Percentiles rank a stretch among this genome's conserved stretches.
Conservation (phyloP, 768 basidiomycete species). For the Lactifluus subvellereus region DNA sequence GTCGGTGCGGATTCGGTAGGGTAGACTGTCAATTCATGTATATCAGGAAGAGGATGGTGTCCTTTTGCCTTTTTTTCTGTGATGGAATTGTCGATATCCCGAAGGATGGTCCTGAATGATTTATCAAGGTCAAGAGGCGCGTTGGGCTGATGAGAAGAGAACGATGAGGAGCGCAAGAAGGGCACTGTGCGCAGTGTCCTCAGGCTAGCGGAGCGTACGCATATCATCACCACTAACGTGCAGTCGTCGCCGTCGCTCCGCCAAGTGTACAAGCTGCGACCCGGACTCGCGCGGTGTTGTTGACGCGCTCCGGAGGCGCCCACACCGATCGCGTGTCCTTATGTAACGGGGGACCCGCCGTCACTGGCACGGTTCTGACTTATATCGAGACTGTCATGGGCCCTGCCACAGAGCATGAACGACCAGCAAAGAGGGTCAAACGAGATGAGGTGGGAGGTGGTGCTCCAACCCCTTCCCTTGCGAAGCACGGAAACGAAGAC, state of each 20-base stretch:
- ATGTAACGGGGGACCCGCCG: constrained; percentile 1
- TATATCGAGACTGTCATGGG: constrained; percentile 4
- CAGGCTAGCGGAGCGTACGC: constrained; percentile 8
- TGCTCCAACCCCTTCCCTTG: neutral
- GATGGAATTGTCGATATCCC: constrained; percentile 65
- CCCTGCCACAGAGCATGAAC: constrained; percentile 13
- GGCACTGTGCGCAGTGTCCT: constrained; percentile 1
- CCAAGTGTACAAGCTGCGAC: neutral
- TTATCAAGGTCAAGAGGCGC: constrained; percentile 61
- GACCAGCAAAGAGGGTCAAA: constrained; percentile 25
- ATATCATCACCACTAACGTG: constrained; percentile 10
- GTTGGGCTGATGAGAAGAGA: constrained; percentile 46
- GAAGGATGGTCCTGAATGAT: constrained; percentile 52
- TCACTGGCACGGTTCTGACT: neutral
- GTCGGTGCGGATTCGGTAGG: constrained; percentile 31
- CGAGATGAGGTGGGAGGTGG: neutral
- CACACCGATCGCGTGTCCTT: neutral
- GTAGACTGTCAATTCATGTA: constrained; percentile 53
- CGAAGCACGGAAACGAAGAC: constrained; percentile 17
- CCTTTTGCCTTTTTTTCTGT: constrained; percentile 29
- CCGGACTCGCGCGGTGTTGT: neutral
- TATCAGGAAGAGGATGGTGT: constrained; percentile 23
- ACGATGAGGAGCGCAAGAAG: constrained; percentile 14
- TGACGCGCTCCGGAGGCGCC: neutral
- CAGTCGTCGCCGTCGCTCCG: neutral